Base-by-base conservation (phyloP, 83 land plant species). In the Thuja plicata region DNA sequence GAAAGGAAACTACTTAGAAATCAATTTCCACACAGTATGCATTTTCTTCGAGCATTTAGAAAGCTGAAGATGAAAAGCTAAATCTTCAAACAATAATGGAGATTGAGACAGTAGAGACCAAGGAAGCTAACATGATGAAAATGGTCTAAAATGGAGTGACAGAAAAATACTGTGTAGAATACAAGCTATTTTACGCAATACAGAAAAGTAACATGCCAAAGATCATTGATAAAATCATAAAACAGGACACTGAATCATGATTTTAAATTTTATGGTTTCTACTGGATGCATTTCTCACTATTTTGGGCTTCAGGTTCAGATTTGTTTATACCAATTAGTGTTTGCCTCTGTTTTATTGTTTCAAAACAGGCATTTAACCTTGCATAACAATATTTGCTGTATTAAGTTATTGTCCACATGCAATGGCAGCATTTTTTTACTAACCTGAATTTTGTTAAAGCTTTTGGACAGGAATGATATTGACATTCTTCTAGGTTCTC, bases 391-490 rank as follows among this genome's bases (percentile, higher is more conserved):
- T 30, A 71, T 71, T 27, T 71, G 10, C 73, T n/a, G 30, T 70
- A 70, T 70, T 46, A 27, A 21, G 9, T 74, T 74, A 32, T 32
- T 74, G 38, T 12, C 5, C 45, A 43, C 45, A 43, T 43, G 45
- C 4, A 43, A 43, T 43, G 45, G 45, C 45, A 74, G 32, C 34
- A 74, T 74, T 74, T 74, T 43, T 10, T 30, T 32, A n/a, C 76
- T 71, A 21, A 74, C 37, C 15, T 74, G 78, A 74, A 10, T 74
- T 74, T 34, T 74, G 11, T 74, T 71, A 17, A 81, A 96, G 98
- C 34, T 96, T 78, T 30, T 96, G 89, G 94, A 89, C 70, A 92
- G 92, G 87, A 86, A 87, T 27, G 94, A 93, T 45, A 89, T 92
- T 3, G 89, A 90, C 81, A 89, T 92, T 17, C 89, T 96, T 74